These are phyloP conservation scores for Infundibulicybe gibba DNA, from an alignment of 768 basidiomycete genomes.

Conservation along the genomic window DNA sequence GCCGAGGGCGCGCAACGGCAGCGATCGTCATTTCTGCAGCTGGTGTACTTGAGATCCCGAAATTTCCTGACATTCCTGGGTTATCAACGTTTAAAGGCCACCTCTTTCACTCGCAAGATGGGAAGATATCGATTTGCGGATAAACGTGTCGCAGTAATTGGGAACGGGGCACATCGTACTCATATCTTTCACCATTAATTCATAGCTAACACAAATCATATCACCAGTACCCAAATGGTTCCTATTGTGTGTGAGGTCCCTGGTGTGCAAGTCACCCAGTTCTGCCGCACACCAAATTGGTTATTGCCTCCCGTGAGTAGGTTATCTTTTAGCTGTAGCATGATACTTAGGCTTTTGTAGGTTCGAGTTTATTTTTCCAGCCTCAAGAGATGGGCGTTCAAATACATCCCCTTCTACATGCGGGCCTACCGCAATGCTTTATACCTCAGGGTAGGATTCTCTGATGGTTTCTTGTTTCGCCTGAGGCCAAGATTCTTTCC, in stretches of 20 bases:
- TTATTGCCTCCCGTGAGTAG: slow-evolving; percentile 37
- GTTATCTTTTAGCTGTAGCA: not conserved
- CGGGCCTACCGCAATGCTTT: not conserved
- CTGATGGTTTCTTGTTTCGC: not conserved
- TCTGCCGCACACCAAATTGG: slow-evolving; percentile 50
- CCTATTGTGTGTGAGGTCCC: slow-evolving; percentile 38
- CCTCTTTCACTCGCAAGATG: slow-evolving; percentile 52
- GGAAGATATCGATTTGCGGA: slow-evolving; percentile 35
- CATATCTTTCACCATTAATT: slow-evolving; percentile 22
- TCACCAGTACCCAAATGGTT: slow-evolving; percentile 45
- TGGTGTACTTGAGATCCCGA: slow-evolving; percentile 43
- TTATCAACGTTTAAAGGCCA: slow-evolving; percentile 40
- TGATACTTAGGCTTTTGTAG: not conserved
- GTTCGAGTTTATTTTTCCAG: no score
- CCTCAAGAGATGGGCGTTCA: not conserved
- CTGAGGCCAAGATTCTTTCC: not conserved
- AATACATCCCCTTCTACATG: not conserved
- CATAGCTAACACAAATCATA: not conserved
- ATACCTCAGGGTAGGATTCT: not conserved
- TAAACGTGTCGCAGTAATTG: slow-evolving; percentile 55
- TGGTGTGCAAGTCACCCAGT: slow-evolving; percentile 39
- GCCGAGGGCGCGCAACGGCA: slow-evolving; percentile 24
- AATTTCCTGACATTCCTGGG: slow-evolving; percentile 27
- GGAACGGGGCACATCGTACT: slow-evolving; percentile 41
- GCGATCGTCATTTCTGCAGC: slow-evolving; percentile 49